phyloP scores from a whole-genome alignment of 1,284 basidiomycete genomes.

The Pisolithus thermaeus region DNA sequence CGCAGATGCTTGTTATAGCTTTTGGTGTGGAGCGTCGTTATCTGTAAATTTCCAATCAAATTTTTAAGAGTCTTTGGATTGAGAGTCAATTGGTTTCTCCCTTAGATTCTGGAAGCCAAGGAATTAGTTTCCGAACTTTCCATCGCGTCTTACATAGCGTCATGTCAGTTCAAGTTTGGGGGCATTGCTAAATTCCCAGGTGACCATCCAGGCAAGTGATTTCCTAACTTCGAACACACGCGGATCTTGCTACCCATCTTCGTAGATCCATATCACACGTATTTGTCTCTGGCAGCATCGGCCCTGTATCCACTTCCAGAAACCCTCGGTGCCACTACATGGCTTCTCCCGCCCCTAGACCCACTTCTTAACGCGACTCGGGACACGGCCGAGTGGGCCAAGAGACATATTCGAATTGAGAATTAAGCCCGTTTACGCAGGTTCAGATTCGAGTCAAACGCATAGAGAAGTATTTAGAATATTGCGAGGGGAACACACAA shows the following conservation, averaged over 20 bases:
- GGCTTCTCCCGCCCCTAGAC: conserved; percentile 57
- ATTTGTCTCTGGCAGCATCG: conserved; percentile 78
- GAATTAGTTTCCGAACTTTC: conserved; percentile 50
- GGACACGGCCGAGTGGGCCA: conserved; percentile 62
- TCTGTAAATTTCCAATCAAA: conserved; percentile 40
- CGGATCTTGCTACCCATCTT: conserved; percentile 2
- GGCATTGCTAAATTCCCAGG: conserved; percentile 80
- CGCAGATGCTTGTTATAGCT: conserved; percentile 90
- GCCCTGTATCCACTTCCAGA: conserved; percentile 53
- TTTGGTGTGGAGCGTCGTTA: conserved; percentile 85
- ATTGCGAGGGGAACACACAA: too few relatives aligned
- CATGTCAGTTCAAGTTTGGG: conserved; percentile 80
- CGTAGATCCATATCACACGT: conserved; percentile 86
- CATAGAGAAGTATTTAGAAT: too few relatives aligned
- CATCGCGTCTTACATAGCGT: conserved; percentile 59
- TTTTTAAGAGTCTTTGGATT: not conserved
- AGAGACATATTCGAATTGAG: conserved; percentile 38
- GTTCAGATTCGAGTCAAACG: too few relatives aligned
- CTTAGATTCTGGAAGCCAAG: conserved; percentile 58
- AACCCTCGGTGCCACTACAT: conserved; percentile 35
- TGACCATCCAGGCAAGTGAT: conserved; percentile 62
- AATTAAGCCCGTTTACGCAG: conserved; percentile 5
- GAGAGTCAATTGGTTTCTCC: not conserved
- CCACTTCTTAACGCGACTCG: conserved; percentile 64
- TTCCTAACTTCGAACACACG: not conserved